Evolutionary conservation across 257 asterid genomes (phyloP), one percentile per base, ranked within the genome.

Genomic region (Plantago major): DNA sequence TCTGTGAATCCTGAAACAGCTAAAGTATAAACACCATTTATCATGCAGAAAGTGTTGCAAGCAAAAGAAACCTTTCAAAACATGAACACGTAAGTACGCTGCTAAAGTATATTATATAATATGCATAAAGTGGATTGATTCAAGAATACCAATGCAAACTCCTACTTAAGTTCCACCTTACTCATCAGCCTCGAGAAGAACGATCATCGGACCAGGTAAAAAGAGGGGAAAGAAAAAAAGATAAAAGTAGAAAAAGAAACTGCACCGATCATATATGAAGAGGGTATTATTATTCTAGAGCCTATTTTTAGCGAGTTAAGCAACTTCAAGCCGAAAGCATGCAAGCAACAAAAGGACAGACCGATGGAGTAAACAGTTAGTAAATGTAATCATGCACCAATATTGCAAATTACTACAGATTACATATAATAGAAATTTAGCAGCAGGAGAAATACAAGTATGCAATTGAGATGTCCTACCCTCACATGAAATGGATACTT

Each of bases 401-500:
- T 52, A 46, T 43, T 33, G 8, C 40, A 33, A 33, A 33, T 33
- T 33, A 33, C 1, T 7, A n/a, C 18, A 47, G n/a, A 60, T 12
- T 59, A 37, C 19, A 67, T 15, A 37, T 57, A 46, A 19, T 10
- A 33, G 26, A 22, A 22, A 4, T 33, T 33, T 33, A 33, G 40
- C 40, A 33, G 40, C 40, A 33, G 40, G 1, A 11, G 16, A 55
- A 38, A 42, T 22, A 18, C 10, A 19, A 58, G 22, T 45, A 12
- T 12, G 13, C 33, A 15, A 9, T 61, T 18, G 37, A 38, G 51
- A 47, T 14, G 12, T 16, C 79, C 38, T 37, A 87, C 97, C 95
- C 78, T 78, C 91, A 48, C 61, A 71, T 46, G 73, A 71, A 42
- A 56, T 64, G 19, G 81, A 72, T 55, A 65, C 57, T 44, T 61